phyloP scores from a whole-genome alignment of 2,329 filamentous ascomycete genomes.

The Chaetomiaceae sp. region DNA sequence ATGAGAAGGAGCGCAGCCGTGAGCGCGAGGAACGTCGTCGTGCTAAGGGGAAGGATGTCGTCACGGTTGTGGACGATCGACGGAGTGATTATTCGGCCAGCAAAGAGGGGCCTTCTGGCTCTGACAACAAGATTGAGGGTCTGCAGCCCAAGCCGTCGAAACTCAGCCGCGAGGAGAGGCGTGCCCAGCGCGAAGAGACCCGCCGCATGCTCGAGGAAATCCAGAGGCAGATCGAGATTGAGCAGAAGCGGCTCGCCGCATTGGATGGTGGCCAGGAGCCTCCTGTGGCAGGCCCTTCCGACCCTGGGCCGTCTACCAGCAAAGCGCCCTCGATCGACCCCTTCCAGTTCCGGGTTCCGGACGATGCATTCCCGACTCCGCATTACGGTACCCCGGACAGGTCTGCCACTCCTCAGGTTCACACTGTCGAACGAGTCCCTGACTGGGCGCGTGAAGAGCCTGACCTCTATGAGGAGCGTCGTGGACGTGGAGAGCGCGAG shows the following conservation, averaged over 20 bases:
- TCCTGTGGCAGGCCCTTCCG: constrained; percentile 11
- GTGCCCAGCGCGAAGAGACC: constrained; percentile 22
- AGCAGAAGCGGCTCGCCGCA: constrained; percentile 23
- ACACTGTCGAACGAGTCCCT: constrained; percentile 52
- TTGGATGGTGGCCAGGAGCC: constrained; percentile 28
- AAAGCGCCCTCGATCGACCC: constrained; percentile 43
- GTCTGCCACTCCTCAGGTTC: constrained; percentile 31
- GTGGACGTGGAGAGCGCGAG: constrained; percentile 24
- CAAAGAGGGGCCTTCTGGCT: constrained; percentile 9
- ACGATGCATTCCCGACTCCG: constrained; percentile 49
- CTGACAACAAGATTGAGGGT: constrained; percentile 9
- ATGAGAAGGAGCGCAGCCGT: constrained; percentile 23
- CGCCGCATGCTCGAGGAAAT: constrained; percentile 25
- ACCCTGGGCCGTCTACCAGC: constrained; percentile 11
- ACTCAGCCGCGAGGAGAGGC: constrained; percentile 23
- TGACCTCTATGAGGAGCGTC: constrained; percentile 17
- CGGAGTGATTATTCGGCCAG: background rate
- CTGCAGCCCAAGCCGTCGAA: constrained; percentile 16
- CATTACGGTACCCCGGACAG: constrained; percentile 36
- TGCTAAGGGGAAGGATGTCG: constrained; percentile 20
- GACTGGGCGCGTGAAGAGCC: constrained; percentile 37
- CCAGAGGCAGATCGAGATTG: constrained; percentile 23
- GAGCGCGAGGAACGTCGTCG: constrained; percentile 24
- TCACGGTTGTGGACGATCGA: constrained; percentile 22
- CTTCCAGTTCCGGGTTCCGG: constrained; percentile 54